phyloP scores from a whole-genome alignment of 2,329 filamentous ascomycete genomes.

The Xylariaceae sp. region DNA sequence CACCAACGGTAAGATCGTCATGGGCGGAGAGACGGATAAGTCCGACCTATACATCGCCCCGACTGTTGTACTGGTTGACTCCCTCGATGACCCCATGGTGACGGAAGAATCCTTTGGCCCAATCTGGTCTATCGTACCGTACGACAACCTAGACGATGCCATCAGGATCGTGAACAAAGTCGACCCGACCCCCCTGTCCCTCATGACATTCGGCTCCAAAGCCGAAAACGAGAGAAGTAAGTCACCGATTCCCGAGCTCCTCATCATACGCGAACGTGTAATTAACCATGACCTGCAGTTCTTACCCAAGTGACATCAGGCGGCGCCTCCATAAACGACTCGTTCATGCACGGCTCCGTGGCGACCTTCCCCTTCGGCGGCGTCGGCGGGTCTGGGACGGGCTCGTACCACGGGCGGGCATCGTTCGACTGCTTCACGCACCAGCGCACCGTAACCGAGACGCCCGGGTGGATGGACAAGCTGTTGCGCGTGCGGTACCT shows the following conservation, averaged over 20 bases:
- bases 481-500: slow-evolving; percentile 70
- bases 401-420: slow-evolving; percentile 77
- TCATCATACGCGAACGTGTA: neutral
- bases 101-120: slow-evolving; percentile 89
- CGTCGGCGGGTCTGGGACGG: slow-evolving; percentile 76
- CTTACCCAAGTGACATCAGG: slow-evolving; percentile 67
- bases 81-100: slow-evolving; percentile 75
- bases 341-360: slow-evolving; percentile 71
- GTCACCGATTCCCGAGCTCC: slow-evolving; percentile 25
- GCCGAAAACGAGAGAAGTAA: slow-evolving; percentile 74
- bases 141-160: slow-evolving; percentile 80
- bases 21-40: slow-evolving; percentile 84
- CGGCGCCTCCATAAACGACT: slow-evolving; percentile 67
- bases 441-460: slow-evolving; percentile 57
- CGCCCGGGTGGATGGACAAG: slow-evolving; percentile 68
- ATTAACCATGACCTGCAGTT: slow-evolving; percentile 40
- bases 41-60: slow-evolving; percentile 83
- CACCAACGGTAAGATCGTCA: slow-evolving; percentile 78
- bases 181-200: slow-evolving; percentile 78
- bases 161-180: slow-evolving; percentile 80
- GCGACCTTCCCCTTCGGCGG: slow-evolving; percentile 79
- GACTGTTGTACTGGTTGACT: slow-evolving; percentile 84
- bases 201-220: slow-evolving; percentile 85
- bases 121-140: slow-evolving; percentile 80
- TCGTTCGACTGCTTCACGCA: slow-evolving; percentile 62